Evolutionary conservation across 345 rosid species (phyloP).

Genomic region (Acer campestre): DNA sequence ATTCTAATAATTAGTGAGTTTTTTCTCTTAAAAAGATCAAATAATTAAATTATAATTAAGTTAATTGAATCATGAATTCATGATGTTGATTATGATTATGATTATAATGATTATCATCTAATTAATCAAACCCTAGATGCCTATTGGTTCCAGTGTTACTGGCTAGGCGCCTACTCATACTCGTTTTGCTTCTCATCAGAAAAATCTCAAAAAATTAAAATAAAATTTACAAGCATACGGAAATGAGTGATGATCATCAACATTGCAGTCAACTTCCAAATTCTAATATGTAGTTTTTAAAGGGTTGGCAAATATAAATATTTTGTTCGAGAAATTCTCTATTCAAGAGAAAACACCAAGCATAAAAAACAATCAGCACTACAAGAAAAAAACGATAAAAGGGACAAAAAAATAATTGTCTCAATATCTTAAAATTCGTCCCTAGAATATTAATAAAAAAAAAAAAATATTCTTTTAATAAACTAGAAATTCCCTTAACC

Average conservation of each 20-base stretch:
- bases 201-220: too few species aligned
- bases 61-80: conserved; percentile 1
- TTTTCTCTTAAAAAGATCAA: neutral
- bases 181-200: conserved; percentile 3
- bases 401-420: too few species aligned
- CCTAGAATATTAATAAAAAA: too few species aligned
- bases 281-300: neutral
- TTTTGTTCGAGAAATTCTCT: neutral
- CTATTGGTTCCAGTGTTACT: conserved; percentile 28
- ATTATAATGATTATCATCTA: conserved; percentile 18
- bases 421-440: too few species aligned
- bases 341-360: neutral
- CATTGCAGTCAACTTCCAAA: neutral
- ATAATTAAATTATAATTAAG: neutral
- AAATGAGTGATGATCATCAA: too few species aligned
- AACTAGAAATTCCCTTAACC: too few species aligned
- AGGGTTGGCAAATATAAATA: neutral
- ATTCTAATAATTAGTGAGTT: conserved; percentile 4
- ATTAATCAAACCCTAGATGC: conserved; percentile 24
- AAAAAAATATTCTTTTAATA: too few species aligned
- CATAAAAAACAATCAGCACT: neutral
- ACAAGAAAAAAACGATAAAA: too few species aligned
- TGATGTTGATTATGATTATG: neutral
- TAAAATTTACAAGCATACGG: too few species aligned
- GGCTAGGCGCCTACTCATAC: conserved; percentile 14